Evolutionary conservation across 306 rosid genomes (phyloP), one percentile per base, ranked within the genome.

Genomic region (Trichosanthes truncata): DNA sequence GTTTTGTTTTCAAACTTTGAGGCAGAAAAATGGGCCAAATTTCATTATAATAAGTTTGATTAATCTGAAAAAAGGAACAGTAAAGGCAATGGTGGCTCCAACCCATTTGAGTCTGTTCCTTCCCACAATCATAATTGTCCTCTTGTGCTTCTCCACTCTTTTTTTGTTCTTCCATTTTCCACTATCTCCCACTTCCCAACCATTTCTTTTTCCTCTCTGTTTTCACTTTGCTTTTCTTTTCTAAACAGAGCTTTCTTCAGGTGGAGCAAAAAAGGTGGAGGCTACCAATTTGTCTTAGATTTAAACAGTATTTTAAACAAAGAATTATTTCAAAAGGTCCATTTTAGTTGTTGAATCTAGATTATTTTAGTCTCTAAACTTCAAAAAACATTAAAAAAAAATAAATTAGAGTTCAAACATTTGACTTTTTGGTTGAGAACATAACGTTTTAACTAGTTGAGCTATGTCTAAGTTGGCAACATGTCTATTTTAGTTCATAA

Each of bases 51-150:
- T 53, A 76, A 55, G 11, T 1, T 76, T 55, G 79, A 75, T 31
- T 33, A n/a, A 46, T 45, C 33, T 72, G 12, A 17, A 33, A 65
- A 52, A n/a, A 20, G 17, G 33, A 13, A 5, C 0, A 36, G 33
- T 15, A 48, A 25, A 53, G 52, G 35, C 33, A 76, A 7, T 75
- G 79, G 79, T 57, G 65, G 66, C 68, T 76, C 79, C 79, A 76
- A 55, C 79, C 79, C 79, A 76, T 76, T 76, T 76, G 14, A 76
- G 21, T n/a, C 52, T 76, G 79, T 73, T 76, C 51, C 7, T 52
- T 56, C 66, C 29, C 45, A 35, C 51, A 52, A 56, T 55, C 68
- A 76, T 76, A 36, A 55, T 76, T 53, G 35, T 76, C 48, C 79
- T 76, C 79, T 51, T 74, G 5, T 72, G 46, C 21, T 72, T 41